Conservation (phyloP, 441 rosid species). For the Jatropha podagrica region DNA sequence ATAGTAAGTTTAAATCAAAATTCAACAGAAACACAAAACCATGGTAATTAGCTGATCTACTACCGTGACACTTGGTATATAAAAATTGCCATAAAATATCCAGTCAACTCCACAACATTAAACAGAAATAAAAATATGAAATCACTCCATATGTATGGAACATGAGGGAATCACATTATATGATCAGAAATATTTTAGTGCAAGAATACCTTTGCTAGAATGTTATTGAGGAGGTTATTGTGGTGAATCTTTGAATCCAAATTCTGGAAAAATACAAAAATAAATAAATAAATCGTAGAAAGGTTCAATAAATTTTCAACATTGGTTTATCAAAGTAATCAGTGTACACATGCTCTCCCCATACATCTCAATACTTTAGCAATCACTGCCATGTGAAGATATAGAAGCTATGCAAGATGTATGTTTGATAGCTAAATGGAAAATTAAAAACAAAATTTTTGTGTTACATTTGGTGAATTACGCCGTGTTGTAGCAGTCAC, state of each 20-base stretch:
- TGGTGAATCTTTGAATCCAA: constrained; percentile 95
- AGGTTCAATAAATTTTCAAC: not conserved
- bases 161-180: not conserved
- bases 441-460: constrained; percentile 1
- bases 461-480: constrained; percentile 78
- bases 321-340: not conserved
- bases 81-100: not conserved
- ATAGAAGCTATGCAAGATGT: not conserved
- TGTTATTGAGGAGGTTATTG: constrained; percentile 90
- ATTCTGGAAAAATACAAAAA: constrained; percentile 41
- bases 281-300: constrained; percentile 5
- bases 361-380: not conserved
- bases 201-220: constrained; percentile 76
- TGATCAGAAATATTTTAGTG: not conserved
- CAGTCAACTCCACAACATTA: not conserved
- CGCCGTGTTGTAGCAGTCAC: constrained; percentile 91
- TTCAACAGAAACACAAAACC: not conserved
- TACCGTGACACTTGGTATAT: not conserved
- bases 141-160: not conserved
- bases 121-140: not conserved
- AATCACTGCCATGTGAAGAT: constrained; percentile 9
- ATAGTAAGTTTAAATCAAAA: constrained; percentile 9
- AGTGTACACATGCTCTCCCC: not conserved
- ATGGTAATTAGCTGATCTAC: not conserved
- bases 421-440: not conserved